Evolutionary conservation across 345 rosid species (phyloP).

Genomic region (Gossypium longicalyx): DNA sequence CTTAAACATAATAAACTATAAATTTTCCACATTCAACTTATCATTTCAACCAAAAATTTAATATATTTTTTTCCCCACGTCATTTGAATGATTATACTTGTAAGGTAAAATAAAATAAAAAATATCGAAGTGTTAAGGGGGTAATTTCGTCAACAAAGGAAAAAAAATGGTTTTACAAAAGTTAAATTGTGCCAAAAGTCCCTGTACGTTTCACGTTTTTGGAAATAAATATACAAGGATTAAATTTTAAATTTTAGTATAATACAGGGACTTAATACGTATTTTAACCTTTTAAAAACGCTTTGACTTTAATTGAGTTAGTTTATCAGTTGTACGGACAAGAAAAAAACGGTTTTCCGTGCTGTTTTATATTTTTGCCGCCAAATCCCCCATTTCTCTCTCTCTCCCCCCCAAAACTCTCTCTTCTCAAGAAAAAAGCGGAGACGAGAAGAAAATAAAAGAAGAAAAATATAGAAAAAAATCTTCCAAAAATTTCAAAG

Average conservation of each 20-base stretch:
- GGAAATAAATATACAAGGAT: no score
- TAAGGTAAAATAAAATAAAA: no score
- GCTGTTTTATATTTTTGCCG: conserved; percentile 17
- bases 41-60: no score
- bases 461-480: background rate
- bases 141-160: background rate
- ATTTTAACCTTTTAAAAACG: background rate
- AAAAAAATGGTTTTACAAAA: no score
- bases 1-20: no score
- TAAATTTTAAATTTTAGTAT: no score
- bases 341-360: conserved; percentile 2
- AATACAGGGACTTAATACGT: no score
- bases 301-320: background rate
- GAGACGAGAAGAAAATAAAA: background rate
- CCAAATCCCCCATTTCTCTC: conserved; percentile 11
- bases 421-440: background rate
- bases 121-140: background rate
- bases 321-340: background rate
- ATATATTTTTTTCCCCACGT: no score
- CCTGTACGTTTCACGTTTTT: no score
- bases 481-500: background rate
- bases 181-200: no score
- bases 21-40: no score
- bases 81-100: no score
- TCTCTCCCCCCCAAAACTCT: background rate